A percentile compares a stretch with the other conserved stretches of the same genome.
Evolutionary conservation across 2,329 filamentous ascomycete genomes (phyloP).

Genomic region (Huntiella abstrusa): DNA sequence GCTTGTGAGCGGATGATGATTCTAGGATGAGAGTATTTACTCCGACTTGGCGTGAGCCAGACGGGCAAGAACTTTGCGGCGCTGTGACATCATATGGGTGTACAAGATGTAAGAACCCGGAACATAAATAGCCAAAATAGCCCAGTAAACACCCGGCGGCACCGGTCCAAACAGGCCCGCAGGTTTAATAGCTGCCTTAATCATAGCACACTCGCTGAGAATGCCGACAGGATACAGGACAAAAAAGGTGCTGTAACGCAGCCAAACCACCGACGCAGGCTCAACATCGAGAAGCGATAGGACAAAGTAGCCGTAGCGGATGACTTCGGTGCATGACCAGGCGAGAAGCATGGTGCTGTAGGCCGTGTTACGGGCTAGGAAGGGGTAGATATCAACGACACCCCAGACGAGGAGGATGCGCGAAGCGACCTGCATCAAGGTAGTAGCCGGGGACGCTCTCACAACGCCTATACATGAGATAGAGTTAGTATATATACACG

Average conservation of each 20-base stretch:
- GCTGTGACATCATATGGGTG: conserved; percentile 86
- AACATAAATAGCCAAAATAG: conserved; percentile 55
- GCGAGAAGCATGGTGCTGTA: conserved; percentile 69
- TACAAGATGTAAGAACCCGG: conserved; percentile 74
- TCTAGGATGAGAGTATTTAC: background rate
- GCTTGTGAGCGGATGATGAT: background rate
- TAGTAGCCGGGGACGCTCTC: conserved; percentile 68
- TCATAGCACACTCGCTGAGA: conserved; percentile 64
- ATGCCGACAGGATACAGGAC: conserved; percentile 88
- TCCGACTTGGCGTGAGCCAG: conserved; percentile 16
- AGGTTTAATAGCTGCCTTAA: conserved; percentile 50
- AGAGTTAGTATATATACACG: background rate
- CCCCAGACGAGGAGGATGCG: conserved; percentile 82
- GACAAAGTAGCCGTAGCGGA: conserved; percentile 84
- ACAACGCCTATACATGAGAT: conserved; percentile 46
- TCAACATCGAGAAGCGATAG: conserved; percentile 45
- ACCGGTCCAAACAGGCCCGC: conserved; percentile 27
- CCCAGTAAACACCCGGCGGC: conserved; percentile 41
- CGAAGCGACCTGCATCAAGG: conserved; percentile 72
- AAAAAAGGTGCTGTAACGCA: conserved; percentile 85
- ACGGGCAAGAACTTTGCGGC: conserved; percentile 42
- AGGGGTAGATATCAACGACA: conserved; percentile 56
- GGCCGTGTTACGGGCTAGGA: conserved; percentile 37
- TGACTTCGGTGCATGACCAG: conserved; percentile 81
- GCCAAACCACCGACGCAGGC: conserved; percentile 52